Conservation (phyloP, 352 stramenopile genomes). For the Phytophthora vignae region DNA sequence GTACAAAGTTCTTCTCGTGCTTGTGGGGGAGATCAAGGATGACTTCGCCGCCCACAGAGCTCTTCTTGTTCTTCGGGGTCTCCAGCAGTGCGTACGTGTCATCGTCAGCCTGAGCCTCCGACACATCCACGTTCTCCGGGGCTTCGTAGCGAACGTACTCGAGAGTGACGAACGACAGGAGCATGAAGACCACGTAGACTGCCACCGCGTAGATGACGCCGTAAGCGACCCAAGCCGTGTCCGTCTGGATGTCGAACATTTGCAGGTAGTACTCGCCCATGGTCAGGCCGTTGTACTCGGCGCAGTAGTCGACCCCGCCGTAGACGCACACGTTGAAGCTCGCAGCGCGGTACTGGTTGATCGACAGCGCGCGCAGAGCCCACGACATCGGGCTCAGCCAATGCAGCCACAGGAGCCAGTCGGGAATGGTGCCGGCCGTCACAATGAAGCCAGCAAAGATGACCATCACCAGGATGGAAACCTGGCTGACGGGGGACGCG, state of each 20-base stretch:
- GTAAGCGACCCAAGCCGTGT: slow-evolving; percentile 28
- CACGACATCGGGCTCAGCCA: slow-evolving; percentile 54
- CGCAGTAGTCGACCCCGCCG: slow-evolving; percentile 35
- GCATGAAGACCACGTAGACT: slow-evolving; percentile 37
- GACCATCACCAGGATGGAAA: slow-evolving; percentile 53
- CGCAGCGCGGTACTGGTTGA: slow-evolving; percentile 42
- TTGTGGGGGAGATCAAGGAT: slow-evolving; percentile 2
- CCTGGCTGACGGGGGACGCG: slow-evolving; percentile 44
- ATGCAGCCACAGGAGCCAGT: slow-evolving; percentile 35
- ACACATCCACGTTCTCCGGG: slow-evolving; percentile 28
- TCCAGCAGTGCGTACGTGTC: slow-evolving; percentile 25
- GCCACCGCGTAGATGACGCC: slow-evolving; percentile 28
- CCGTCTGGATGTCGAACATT: slow-evolving; percentile 30
- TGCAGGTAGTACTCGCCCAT: slow-evolving; percentile 49
- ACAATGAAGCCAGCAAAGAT: slow-evolving; percentile 65
- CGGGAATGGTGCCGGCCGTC: slow-evolving; percentile 38
- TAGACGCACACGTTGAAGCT: slow-evolving; percentile 40
- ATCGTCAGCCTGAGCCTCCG: slow-evolving; percentile 8
- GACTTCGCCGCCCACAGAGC: slow-evolving; percentile 39
- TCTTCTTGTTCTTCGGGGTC: slow-evolving; percentile 22
- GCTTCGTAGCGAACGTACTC: slow-evolving; percentile 35
- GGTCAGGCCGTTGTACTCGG: slow-evolving; percentile 34
- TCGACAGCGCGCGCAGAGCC: slow-evolving; percentile 21
- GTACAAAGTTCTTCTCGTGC: slow-evolving; percentile 29
- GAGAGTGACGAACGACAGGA: slow-evolving; percentile 25